A percentile compares a stretch with the other conserved stretches of the same genome.
phyloP scores from a whole-genome alignment of 2,329 filamentous ascomycete genomes.

The Aspergillus uvarum region DNA sequence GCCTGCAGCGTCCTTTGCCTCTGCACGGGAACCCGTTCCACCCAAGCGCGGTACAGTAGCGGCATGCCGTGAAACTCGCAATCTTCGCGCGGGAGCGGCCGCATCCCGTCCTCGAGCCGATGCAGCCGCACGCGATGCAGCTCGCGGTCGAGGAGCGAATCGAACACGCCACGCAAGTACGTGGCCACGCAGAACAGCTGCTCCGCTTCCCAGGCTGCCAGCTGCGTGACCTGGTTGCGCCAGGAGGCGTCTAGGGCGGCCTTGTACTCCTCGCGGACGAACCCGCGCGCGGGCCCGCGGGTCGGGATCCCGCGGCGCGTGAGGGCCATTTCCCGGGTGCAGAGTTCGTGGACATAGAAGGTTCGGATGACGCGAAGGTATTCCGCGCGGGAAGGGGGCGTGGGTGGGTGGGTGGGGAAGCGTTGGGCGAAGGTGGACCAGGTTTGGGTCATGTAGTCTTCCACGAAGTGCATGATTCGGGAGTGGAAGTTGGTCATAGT shows the following conservation, averaged over 20 bases:
- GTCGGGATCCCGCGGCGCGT: not conserved
- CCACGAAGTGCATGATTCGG: not conserved
- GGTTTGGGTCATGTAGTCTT: not conserved
- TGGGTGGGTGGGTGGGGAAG: not conserved
- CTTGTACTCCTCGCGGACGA: not conserved
- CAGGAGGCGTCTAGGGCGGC: not conserved
- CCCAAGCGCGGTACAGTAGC: not conserved
- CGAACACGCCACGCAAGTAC: not conserved
- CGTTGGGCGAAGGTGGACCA: not conserved
- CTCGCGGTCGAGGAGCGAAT: not conserved
- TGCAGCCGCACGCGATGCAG: not conserved
- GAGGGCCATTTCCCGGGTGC: not conserved
- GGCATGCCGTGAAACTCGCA: not conserved
- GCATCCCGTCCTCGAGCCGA: not conserved
- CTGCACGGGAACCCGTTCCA: not conserved
- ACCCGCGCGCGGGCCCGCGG: not conserved
- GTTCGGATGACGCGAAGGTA: not conserved
- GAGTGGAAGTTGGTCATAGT: no score
- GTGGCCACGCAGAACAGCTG: not conserved
- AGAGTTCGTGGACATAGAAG: not conserved
- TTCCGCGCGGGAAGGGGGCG: not conserved
- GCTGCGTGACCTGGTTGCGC: not conserved
- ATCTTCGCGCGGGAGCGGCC: not conserved
- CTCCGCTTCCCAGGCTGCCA: not conserved
- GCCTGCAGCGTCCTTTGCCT: not conserved